Conservation (phyloP, 192 early-diverging fungal genomes). For the Haplosporangium gracile region DNA sequence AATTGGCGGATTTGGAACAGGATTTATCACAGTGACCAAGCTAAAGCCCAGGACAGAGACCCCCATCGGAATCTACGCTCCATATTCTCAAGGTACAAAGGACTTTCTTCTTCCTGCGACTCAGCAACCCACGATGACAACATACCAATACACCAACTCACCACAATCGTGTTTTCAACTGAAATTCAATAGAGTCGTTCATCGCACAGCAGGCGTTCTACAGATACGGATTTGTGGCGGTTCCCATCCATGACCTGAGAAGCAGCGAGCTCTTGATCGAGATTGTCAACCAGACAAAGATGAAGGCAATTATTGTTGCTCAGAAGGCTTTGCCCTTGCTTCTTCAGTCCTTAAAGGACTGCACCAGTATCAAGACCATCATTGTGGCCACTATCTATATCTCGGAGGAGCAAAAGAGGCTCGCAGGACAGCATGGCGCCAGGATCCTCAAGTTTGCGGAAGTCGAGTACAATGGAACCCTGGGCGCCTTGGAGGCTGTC, state of each 20-base stretch:
- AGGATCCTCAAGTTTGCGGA: constrained; percentile 29
- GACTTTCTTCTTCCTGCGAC: background rate
- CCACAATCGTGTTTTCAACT: constrained; percentile 2
- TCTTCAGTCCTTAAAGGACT: constrained; percentile 36
- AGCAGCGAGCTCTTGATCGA: constrained; percentile 38
- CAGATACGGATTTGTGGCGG: constrained; percentile 51
- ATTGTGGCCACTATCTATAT: constrained; percentile 35
- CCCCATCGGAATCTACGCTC: constrained; percentile 54
- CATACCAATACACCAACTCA: background rate
- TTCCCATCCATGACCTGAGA: constrained; percentile 49
- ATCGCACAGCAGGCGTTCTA: constrained; percentile 52
- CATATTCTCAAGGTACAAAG: constrained; percentile 58
- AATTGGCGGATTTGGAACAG: constrained; percentile 55
- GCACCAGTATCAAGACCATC: constrained; percentile 34
- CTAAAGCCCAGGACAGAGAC: constrained; percentile 43
- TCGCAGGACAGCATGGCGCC: constrained; percentile 27
- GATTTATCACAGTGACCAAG: constrained; percentile 46
- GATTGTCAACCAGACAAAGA: constrained; percentile 49
- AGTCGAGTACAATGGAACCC: constrained; percentile 32
- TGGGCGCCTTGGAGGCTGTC: constrained; percentile 13
- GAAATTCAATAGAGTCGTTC: constrained; percentile 33
- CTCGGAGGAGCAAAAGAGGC: constrained; percentile 22
- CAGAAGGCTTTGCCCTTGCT: constrained; percentile 33
- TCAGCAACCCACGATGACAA: background rate
- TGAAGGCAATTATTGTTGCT: constrained; percentile 49